A percentile compares a stretch with the other conserved stretches of the same genome.
These are phyloP conservation scores for Halophytophthora polymorphica DNA, from an alignment of 352 stramenopile species.

Conservation along the genomic window DNA sequence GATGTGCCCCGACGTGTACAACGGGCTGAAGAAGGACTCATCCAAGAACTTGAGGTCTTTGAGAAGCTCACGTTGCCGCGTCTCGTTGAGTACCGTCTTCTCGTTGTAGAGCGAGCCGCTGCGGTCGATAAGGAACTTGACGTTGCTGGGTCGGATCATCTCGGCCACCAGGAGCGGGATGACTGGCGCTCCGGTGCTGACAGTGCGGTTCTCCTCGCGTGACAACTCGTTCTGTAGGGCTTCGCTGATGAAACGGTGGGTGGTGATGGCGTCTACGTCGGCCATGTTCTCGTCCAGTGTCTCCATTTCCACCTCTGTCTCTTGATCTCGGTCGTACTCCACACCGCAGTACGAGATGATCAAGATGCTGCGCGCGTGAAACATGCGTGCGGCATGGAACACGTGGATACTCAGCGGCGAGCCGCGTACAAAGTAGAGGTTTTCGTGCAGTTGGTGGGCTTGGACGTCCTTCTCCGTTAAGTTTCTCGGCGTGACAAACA, in stretches of 20 bases:
- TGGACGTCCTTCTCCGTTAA: constrained; percentile 49
- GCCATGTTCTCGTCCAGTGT: constrained; percentile 71
- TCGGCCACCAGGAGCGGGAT: constrained; percentile 63
- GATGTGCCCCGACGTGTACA: constrained; percentile 64
- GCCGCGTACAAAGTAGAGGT: constrained; percentile 65
- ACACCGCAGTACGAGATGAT: constrained; percentile 67
- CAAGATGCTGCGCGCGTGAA: constrained; percentile 58
- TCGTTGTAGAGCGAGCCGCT: constrained; percentile 46
- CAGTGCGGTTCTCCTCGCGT: constrained; percentile 11
- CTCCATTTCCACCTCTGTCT: constrained; percentile 26
- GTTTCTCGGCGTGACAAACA: constrained; percentile 55
- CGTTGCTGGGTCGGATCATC: constrained; percentile 71
- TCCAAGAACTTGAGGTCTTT: constrained; percentile 60
- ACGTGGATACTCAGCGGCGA: constrained; percentile 62
- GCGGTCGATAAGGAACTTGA: constrained; percentile 65
- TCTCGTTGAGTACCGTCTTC: constrained; percentile 27
- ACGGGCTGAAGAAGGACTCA: constrained; percentile 45
- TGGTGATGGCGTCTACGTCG: constrained; percentile 74
- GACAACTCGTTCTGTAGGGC: constrained; percentile 43
- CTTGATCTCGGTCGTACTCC: constrained; percentile 29
- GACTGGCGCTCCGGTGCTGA: constrained; percentile 9
- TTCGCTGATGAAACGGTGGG: constrained; percentile 75
- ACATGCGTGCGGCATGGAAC: constrained; percentile 55
- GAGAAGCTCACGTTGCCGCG: constrained; percentile 38
- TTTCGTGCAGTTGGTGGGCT: constrained; percentile 38